phyloP scores from a whole-genome alignment of 306 rosid species.

The Cyclanthera cordifolia region DNA sequence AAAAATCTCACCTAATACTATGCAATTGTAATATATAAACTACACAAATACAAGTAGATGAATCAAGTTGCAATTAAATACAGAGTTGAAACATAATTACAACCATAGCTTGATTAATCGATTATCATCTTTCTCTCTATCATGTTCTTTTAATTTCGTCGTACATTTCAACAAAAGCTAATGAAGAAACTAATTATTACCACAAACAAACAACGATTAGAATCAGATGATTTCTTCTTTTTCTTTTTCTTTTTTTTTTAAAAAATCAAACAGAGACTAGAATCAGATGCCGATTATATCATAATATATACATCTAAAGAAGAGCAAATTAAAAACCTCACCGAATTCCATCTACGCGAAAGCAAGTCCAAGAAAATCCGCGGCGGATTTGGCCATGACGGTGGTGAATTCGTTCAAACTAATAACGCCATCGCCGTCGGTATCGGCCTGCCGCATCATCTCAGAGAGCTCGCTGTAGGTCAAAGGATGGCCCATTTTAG shows the following conservation, averaged over 20 bases:
- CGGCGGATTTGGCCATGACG: constrained; percentile 62
- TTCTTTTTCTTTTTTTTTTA: no score
- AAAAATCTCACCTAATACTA: no score
- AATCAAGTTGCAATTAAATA: constrained; percentile 3
- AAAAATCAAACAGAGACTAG: neutral
- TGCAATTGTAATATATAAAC: neutral
- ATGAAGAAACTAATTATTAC: neutral
- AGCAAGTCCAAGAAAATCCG: constrained; percentile 55
- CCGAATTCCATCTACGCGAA: neutral
- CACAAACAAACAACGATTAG: neutral
- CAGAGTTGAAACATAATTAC: neutral
- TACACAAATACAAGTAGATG: neutral
- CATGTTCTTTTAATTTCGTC: neutral
- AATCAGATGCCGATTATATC: neutral
- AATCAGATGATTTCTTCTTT: neutral
- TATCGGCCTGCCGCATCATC: constrained; percentile 68
- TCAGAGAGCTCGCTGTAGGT: constrained; percentile 48
- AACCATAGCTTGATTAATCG: neutral
- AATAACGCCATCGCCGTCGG: constrained; percentile 72
- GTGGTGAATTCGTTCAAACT: constrained; percentile 59
- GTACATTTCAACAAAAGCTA: neutral
- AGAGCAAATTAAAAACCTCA: neutral
- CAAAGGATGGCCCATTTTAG: constrained; percentile 74
- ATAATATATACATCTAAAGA: neutral
- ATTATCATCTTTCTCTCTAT: neutral